Conservation (phyloP, 345 rosid genomes). For the Citrus mangshanensis region DNA sequence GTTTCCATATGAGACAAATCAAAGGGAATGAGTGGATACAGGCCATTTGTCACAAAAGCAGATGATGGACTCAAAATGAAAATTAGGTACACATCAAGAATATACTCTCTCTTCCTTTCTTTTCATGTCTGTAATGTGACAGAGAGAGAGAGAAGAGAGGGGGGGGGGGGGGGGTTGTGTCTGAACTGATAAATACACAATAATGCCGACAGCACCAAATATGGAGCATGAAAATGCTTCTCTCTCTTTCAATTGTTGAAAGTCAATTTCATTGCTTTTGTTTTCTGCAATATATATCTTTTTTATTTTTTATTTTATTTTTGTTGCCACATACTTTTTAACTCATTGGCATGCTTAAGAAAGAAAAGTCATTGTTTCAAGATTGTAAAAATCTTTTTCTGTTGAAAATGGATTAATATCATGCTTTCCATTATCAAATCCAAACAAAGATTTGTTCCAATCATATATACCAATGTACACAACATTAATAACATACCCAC, state of each 20-base stretch:
- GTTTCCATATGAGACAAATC: background rate
- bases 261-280: constrained; percentile 34
- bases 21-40: background rate
- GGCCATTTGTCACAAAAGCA: constrained; percentile 16
- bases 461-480: background rate
- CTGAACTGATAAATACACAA: constrained; percentile 12
- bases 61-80: background rate
- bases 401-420: constrained; percentile 17
- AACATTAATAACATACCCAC: background rate
- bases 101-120: background rate
- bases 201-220: constrained; percentile 30
- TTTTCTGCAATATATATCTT: background rate
- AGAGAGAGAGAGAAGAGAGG: too few relatives aligned
- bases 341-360: constrained; percentile 8
- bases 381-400: constrained; percentile 21
- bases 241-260: background rate
- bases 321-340: constrained; percentile 11
- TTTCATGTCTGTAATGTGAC: background rate
- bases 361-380: constrained; percentile 17
- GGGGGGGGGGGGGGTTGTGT: background rate
- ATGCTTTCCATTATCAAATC: constrained; percentile 17
- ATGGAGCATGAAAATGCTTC: constrained; percentile 18
- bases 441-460: constrained; percentile 15
- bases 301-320: background rate
- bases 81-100: constrained; percentile 25